Base-by-base conservation (phyloP, 2,329 filamentous ascomycete species). In the Lizonia empirigonia region DNA sequence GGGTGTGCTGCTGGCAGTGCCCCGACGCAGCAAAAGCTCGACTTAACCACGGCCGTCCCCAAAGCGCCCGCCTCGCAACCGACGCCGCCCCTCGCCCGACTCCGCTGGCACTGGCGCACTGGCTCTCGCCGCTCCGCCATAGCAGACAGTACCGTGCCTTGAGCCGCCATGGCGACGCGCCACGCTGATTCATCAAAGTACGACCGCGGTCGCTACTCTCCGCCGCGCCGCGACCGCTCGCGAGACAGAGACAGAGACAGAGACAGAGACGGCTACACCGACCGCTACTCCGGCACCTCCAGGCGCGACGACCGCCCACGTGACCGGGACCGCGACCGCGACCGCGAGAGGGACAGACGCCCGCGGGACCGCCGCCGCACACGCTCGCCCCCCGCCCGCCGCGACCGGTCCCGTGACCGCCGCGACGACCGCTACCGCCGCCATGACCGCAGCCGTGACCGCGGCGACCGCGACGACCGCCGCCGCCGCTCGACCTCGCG, bases 151-250 rank as follows among this genome's bases (percentile, higher is more conserved):
- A 68, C 56, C 50, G 49, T 51, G 53, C 59, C 61, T 51, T 51
- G 56, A 61, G 58, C 59, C 59, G 53, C 56, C 58, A 74, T 74
- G 71, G 68, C 70, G 75, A 80, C 80, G 75, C 81, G 80, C 79
- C 81, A 80, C 85, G 91, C 88, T 82, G 86, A 89, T 76, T 85
- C 86, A 70, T 86, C 85, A 78, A 88, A 85, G 78, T 84, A 68
- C 60, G 68, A 71, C 51, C 66, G 69, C 51, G 60, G 80, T 58
- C 62, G 62, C 74, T 81, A 68, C 53, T 58, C 60, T 34, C 59
- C 64, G 46, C 63, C 63, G 58, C 64, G 64, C 60, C 62, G 64
- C 47, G 55, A 56, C 45, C 80, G 85, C 66, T 87, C 84, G 64
- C 68, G 73, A 37, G 47, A 39, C 39, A 10, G 29, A 26, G 12